Conservation (phyloP, 306 rosid genomes). For the Cotoneaster glaucophyllus region DNA sequence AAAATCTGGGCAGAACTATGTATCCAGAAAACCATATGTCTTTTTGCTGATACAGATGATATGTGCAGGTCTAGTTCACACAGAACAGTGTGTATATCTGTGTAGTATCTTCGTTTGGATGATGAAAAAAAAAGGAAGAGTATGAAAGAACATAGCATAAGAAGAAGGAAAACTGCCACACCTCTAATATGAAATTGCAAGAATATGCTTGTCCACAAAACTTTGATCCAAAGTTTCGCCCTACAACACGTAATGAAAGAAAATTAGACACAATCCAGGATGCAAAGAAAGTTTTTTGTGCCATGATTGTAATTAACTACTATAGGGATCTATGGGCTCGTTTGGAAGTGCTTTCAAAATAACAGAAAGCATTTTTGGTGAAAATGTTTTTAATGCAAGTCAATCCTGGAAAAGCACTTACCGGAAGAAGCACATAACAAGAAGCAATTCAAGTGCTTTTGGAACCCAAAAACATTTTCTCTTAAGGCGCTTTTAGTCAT, state of each 20-base stretch:
- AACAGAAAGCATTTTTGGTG: no score
- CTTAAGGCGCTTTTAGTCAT: no score
- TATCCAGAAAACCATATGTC: background rate
- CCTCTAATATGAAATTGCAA: conserved; percentile 60
- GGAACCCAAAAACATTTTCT: no score
- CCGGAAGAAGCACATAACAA: no score
- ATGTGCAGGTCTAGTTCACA: background rate
- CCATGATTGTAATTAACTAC: background rate
- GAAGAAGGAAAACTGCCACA: conserved; percentile 18
- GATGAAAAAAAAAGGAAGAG: background rate
- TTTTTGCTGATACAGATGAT: background rate
- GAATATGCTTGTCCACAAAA: conserved; percentile 32
- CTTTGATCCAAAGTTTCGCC: conserved; percentile 19
- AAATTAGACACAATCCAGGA: background rate
- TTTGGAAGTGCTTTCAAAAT: no score
- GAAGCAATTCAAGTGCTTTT: no score
- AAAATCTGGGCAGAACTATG: background rate
- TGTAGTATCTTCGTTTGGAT: background rate
- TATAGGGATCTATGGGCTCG: no score
- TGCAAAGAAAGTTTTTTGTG: background rate
- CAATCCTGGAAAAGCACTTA: no score
- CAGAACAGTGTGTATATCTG: background rate
- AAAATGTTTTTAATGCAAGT: no score
- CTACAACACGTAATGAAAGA: conserved; percentile 28
- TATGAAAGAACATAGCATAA: background rate